These are phyloP conservation scores for Thielaviopsis populi DNA, from an alignment of 2,329 filamentous ascomycete genomes.

Conservation along the genomic window DNA sequence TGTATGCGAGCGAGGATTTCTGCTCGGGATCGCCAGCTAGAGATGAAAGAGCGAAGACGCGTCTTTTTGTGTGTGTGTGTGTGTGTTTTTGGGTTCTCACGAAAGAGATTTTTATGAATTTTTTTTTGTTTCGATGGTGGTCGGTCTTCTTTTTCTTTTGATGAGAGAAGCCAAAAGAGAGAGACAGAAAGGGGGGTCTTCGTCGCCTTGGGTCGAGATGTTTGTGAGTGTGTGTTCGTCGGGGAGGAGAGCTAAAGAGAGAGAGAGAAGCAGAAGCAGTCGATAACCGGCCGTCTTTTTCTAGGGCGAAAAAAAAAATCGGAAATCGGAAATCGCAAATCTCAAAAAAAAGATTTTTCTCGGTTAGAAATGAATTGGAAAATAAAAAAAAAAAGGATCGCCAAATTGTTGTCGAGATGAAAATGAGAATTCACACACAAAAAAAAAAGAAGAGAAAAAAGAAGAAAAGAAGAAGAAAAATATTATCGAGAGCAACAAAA, in stretches of 20 bases:
- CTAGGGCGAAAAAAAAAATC: conserved; percentile 6
- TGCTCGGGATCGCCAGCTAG: neutral
- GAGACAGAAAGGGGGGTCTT: neutral
- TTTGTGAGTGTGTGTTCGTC: neutral
- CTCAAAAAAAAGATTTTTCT: neutral
- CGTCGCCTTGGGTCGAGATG: neutral
- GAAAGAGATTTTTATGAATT: neutral
- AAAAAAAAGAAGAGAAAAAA: neutral
- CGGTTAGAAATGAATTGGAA: conserved; percentile 7
- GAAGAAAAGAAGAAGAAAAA: neutral
- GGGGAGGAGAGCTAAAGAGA: neutral
- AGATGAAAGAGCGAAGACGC: conserved; percentile 1
- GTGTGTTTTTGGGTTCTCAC: neutral
- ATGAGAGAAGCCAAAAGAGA: neutral
- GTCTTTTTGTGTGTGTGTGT: neutral
- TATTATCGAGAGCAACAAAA: neutral
- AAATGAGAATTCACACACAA: neutral
- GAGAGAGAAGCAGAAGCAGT: neutral
- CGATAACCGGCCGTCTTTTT: neutral
- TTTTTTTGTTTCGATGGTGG: neutral
- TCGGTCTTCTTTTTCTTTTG: neutral
- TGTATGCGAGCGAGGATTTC: neutral
- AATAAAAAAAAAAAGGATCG: conserved; percentile 3
- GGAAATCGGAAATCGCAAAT: neutral
- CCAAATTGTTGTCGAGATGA: neutral